Evolutionary conservation across 176 grass and related monocot species (phyloP).

Genomic region (Aegilops longissima): DNA sequence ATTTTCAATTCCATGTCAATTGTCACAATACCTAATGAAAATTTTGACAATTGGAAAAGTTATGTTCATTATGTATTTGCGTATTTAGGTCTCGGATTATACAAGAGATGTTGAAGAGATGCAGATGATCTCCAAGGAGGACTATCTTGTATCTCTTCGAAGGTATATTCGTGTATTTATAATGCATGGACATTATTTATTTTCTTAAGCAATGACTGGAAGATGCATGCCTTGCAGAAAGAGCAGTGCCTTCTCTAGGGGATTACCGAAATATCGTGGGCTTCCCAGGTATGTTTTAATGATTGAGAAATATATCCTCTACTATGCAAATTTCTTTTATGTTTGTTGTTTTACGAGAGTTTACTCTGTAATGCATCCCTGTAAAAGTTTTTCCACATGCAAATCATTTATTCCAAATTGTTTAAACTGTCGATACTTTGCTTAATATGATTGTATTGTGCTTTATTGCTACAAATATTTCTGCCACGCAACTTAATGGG

Average conservation of each 20-base stretch:
- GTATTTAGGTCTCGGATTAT: conserved; percentile 91
- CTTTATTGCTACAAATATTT: neutral
- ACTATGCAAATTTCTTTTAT: neutral
- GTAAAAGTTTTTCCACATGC: neutral
- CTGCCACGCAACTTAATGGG: neutral
- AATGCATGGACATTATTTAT: conserved; percentile 12
- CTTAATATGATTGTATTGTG: neutral
- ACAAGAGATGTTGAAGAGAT: conserved; percentile 99
- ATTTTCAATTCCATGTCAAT: conserved; percentile 1
- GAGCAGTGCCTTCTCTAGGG: conserved; percentile 96
- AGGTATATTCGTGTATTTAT: conserved; percentile 60
- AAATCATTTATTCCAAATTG: neutral
- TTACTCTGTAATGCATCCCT: conserved; percentile 1
- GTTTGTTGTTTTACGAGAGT: neutral
- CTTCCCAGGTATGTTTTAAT: conserved; percentile 64
- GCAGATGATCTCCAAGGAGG: conserved; percentile 96
- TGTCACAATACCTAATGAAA: conserved; percentile 12
- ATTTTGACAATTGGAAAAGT: conserved; percentile 15
- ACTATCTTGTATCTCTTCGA: conserved; percentile 96
- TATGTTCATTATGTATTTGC: conserved; percentile 40
- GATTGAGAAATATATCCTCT: conserved; percentile 14
- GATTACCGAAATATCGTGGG: conserved; percentile 92
- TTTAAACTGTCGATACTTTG: neutral
- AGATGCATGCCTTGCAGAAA: conserved; percentile 65
- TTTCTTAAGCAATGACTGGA: conserved; percentile 41